Conservation (phyloP, 2,329 filamentous ascomycete species). For the Beauveria asiatica region DNA sequence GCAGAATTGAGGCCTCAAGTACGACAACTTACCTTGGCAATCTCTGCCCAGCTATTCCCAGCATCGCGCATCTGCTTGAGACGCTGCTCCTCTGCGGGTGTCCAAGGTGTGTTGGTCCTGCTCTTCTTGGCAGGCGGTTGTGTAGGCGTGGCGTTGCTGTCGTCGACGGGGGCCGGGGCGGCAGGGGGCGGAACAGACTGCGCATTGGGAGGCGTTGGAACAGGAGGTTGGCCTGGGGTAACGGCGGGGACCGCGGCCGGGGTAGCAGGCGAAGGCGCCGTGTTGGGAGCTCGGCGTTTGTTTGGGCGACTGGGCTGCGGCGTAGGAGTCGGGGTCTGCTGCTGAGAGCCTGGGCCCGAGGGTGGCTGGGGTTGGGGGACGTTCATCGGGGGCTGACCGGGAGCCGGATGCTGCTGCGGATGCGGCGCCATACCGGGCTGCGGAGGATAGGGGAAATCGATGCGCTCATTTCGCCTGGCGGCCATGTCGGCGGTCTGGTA, state of each 20-base stretch:
- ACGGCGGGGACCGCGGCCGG: constrained; percentile 22
- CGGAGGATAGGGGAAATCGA: constrained; percentile 34
- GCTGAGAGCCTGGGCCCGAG: constrained; percentile 27
- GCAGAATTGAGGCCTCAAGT: no score
- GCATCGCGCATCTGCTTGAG: constrained; percentile 91
- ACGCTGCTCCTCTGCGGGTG: constrained; percentile 82
- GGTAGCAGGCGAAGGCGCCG: constrained; percentile 30
- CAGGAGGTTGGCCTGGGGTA: constrained; percentile 25
- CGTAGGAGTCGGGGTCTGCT: constrained; percentile 30
- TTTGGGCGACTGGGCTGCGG: constrained; percentile 31
- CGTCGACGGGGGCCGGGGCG: constrained; percentile 19
- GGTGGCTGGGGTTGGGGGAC: constrained; percentile 27
- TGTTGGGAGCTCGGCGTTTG: constrained; percentile 33
- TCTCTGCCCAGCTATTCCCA: constrained; percentile 94
- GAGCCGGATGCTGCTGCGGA: constrained; percentile 27
- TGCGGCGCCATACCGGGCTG: constrained; percentile 31
- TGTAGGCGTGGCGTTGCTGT: constrained; percentile 21
- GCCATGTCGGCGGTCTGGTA: constrained; percentile 43
- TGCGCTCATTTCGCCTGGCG: constrained; percentile 29
- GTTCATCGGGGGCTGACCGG: constrained; percentile 35
- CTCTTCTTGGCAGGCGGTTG: constrained; percentile 75
- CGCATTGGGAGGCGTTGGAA: constrained; percentile 21
- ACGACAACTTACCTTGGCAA: constrained; percentile 76
- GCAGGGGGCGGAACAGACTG: constrained; percentile 17
- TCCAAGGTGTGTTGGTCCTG: constrained; percentile 98